Percentiles rank a stretch among this genome's conserved stretches.
Conservation (phyloP, 2,329 filamentous ascomycete genomes). For the Colletotrichum salicis region DNA sequence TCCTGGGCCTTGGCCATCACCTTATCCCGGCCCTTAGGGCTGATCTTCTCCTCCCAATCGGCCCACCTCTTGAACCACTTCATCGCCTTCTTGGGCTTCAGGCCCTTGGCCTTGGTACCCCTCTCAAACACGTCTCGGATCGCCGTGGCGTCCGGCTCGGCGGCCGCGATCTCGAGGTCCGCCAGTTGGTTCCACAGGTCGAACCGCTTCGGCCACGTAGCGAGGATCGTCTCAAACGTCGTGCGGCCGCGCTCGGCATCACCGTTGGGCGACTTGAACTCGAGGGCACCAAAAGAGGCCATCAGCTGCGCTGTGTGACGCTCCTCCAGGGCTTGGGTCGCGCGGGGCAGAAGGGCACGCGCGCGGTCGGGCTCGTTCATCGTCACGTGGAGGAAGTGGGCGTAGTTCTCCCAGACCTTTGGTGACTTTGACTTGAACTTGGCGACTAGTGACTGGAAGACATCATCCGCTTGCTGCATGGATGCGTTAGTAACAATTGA, state of each 20-base stretch:
- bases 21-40: slow-evolving; percentile 69
- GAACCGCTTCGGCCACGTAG: slow-evolving; percentile 86
- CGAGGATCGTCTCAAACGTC: slow-evolving; percentile 88
- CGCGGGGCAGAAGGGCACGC: slow-evolving; percentile 81
- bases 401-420: slow-evolving; percentile 93
- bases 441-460: slow-evolving; percentile 88
- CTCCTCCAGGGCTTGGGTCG: slow-evolving; percentile 81
- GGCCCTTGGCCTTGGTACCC: slow-evolving; percentile 72
- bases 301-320: slow-evolving; percentile 76
- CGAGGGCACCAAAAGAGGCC: slow-evolving; percentile 88
- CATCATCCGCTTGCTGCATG: slow-evolving; percentile 81
- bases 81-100: slow-evolving; percentile 86
- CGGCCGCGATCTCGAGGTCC: slow-evolving; percentile 79
- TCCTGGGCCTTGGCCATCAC: slow-evolving; percentile 78
- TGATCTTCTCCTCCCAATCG: slow-evolving; percentile 78
- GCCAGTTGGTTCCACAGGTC: slow-evolving; percentile 94
- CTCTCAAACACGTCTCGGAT: slow-evolving; percentile 86
- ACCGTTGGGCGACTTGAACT: slow-evolving; percentile 86
- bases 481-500: slow-evolving; percentile 14
- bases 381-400: slow-evolving; percentile 87
- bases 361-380: slow-evolving; percentile 76
- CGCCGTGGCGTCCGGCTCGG: slow-evolving; percentile 64
- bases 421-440: slow-evolving; percentile 86
- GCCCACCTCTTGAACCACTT: slow-evolving; percentile 94
- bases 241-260: slow-evolving; percentile 93